phyloP scores from a whole-genome alignment of 2,329 filamentous ascomycete species.

The Sporothrix pallida region DNA sequence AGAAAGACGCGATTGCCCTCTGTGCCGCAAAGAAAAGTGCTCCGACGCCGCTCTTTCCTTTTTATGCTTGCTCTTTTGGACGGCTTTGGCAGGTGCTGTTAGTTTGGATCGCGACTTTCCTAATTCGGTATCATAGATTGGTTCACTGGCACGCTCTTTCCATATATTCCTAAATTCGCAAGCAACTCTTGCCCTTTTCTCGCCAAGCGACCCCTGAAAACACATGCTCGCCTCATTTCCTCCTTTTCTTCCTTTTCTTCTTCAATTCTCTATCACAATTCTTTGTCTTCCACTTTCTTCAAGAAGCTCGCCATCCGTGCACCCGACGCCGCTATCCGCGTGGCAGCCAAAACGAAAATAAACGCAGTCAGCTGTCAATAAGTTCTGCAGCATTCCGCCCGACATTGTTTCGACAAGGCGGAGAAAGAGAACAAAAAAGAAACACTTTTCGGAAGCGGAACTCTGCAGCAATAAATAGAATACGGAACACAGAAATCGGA shows the following conservation, averaged over 20 bases:
- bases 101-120: slow-evolving; percentile 14
- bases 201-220: neutral
- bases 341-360: slow-evolving; percentile 11
- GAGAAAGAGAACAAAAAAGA: too few species aligned
- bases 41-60: slow-evolving; percentile 1
- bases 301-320: neutral
- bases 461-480: neutral
- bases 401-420: slow-evolving; percentile 1
- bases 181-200: neutral
- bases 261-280: too few species aligned
- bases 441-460: neutral
- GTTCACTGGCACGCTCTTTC: slow-evolving; percentile 2
- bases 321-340: neutral
- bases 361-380: slow-evolving; percentile 22
- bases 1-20: slow-evolving; percentile 6
- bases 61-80: neutral
- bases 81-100: neutral
- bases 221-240: too few species aligned
- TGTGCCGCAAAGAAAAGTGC: neutral
- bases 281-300: neutral
- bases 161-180: neutral
- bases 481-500: neutral
- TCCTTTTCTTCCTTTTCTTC: neutral
- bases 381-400: slow-evolving; percentile 19
- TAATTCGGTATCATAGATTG: neutral